These are phyloP conservation scores for Aureobasidium uvarum DNA, from an alignment of 2,329 filamentous ascomycete species.

Conservation along the genomic window DNA sequence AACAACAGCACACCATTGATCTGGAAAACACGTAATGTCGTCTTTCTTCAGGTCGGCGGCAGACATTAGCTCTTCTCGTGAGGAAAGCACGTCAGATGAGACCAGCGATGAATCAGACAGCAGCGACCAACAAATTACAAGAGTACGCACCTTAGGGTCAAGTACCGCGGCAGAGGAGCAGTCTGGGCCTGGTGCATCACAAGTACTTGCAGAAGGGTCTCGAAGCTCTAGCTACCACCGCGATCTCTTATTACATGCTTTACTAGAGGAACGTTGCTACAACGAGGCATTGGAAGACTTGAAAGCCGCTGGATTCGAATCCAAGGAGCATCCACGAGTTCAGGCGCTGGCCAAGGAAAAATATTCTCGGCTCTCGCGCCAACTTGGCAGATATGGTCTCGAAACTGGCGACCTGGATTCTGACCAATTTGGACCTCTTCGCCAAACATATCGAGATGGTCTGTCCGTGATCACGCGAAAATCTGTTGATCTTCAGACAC, in stretches of 20 bases:
- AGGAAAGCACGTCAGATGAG: constrained; percentile 24
- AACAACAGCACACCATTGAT: neutral
- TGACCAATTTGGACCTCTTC: constrained; percentile 38
- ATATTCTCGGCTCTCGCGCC: constrained; percentile 42
- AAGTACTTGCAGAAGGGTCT: constrained; percentile 19
- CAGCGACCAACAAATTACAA: constrained; percentile 9
- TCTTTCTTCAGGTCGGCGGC: constrained; percentile 29
- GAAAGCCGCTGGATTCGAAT: constrained; percentile 32
- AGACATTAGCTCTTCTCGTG: constrained; percentile 27
- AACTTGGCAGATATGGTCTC: constrained; percentile 40
- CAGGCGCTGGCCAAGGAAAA: constrained; percentile 39
- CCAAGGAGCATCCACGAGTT: constrained; percentile 40
- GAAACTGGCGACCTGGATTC: constrained; percentile 42
- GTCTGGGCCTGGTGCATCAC: neutral
- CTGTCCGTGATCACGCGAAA: constrained; percentile 36
- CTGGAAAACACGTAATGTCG: constrained; percentile 24
- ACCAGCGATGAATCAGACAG: constrained; percentile 14
- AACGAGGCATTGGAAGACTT: constrained; percentile 42
- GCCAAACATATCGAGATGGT: constrained; percentile 42
- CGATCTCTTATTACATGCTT: constrained; percentile 46
- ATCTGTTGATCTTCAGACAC: constrained; percentile 5
- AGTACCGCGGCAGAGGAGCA: constrained; percentile 14
- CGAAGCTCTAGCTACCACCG: constrained; percentile 29
- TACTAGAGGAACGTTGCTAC: constrained; percentile 48
- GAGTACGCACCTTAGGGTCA: constrained; percentile 20